Conservation (phyloP, 2,329 filamentous ascomycete genomes). For the Acrocalymma vagum region DNA sequence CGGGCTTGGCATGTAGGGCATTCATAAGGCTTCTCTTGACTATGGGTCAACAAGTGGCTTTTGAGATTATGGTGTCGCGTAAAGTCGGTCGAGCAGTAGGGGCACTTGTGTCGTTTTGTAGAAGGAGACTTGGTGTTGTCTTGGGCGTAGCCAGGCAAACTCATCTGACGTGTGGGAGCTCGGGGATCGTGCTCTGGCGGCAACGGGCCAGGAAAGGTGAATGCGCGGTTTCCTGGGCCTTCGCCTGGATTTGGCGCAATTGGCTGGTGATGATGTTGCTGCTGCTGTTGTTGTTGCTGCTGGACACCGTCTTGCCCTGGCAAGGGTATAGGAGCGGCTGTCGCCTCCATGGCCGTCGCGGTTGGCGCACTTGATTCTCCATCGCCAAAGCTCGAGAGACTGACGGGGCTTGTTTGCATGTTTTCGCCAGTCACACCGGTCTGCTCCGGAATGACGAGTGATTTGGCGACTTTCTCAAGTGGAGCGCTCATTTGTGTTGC, state of each 20-base stretch:
- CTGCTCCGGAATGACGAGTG: constrained; percentile 58
- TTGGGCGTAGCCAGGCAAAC: constrained; percentile 65
- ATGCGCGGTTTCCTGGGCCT: constrained; percentile 60
- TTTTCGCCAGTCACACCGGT: constrained; percentile 48
- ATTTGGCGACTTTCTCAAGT: constrained; percentile 56
- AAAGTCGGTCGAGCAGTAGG: constrained; percentile 95
- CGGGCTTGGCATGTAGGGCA: constrained; percentile 93
- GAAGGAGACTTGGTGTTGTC: constrained; percentile 73
- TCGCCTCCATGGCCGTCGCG: constrained; percentile 59
- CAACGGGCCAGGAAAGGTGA: constrained; percentile 71
- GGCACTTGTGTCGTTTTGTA: constrained; percentile 93
- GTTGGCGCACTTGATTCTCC: constrained; percentile 57
- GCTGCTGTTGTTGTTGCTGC: constrained; percentile 33
- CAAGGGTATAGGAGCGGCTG: constrained; percentile 56
- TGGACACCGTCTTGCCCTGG: constrained; percentile 46
- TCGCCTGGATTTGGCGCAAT: constrained; percentile 47
- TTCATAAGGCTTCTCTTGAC: constrained; percentile 96
- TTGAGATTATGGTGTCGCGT: constrained; percentile 98
- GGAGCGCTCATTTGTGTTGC: constrained; percentile 58
- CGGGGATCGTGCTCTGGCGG: constrained; percentile 58
- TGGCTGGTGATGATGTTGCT: constrained; percentile 39
- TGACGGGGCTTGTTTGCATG: constrained; percentile 62
- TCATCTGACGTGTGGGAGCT: constrained; percentile 64
- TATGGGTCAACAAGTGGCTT: constrained; percentile 95
- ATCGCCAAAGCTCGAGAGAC: constrained; percentile 63